Base-by-base conservation (phyloP, 2,329 filamentous ascomycete genomes). In the Exophiala sp. region DNA sequence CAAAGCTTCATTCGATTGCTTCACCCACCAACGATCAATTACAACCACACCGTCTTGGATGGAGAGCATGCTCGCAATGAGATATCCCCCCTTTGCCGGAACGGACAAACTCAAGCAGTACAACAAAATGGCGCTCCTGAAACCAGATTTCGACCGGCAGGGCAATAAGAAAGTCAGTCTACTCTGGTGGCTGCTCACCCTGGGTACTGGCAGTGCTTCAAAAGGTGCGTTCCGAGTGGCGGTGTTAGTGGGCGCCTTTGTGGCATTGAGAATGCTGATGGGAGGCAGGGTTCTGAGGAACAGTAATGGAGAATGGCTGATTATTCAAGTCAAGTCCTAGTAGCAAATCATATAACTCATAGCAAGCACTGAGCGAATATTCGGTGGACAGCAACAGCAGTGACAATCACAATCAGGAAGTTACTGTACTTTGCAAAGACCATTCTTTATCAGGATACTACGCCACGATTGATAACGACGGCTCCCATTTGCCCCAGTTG, bases 1-100 rank as follows among this genome's bases (percentile, higher is more conserved):
- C 56, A 84, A 84, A 65, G 78, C 86, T n/a, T 76, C 72, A 39
- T 85, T 85, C 67, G 83, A 86, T 47, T 74, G 74, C 62, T 86
- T 85, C 66, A 80, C 80, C 1, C 83, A 86, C 65, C 78, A 78
- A 14, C 76, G 83, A 35, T 74, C 76, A 47, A 74, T 85, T 56
- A 83, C 81, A 3, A 77, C 69, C 11, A 85, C 81, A 3, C 83
- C 83, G 1, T 68, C 75, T 44, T 86, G 83, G 83, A 72, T 84
- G 51, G 83, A 86, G 65, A 67, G 72, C 2, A 60, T 84, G 61
- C 71, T 86, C 45, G 69, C 72, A 24, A 72, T 84, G 51, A 73
- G 83, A 32, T 86, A 86, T 66, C 83, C 83, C 8, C 83, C 83
- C 2, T 86, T 82, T 62, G 71, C 69, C 2, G 77, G 77, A 45